A percentile compares a stretch with the other conserved stretches of the same genome.
Evolutionary conservation across 2,329 filamentous ascomycete species (phyloP).

Genomic region (Huntiella moniliformis): DNA sequence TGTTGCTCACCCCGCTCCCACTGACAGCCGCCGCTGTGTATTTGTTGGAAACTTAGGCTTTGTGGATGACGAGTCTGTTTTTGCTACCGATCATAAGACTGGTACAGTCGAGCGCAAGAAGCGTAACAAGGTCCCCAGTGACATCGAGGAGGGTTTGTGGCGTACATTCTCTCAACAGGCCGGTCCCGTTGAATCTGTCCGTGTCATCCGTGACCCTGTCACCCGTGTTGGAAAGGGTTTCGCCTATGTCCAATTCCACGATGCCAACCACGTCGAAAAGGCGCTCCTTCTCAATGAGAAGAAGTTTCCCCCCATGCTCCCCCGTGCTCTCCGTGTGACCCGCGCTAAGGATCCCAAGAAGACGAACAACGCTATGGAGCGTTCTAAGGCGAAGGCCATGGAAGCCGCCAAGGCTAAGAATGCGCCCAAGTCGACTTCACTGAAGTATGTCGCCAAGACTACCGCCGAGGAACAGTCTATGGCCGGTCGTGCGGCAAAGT

Average conservation of each 20-base stretch:
- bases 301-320: conserved; percentile 87
- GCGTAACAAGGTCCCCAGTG: conserved; percentile 55
- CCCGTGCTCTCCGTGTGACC: conserved; percentile 65
- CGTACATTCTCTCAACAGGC: conserved; percentile 51
- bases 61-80: conserved; percentile 70
- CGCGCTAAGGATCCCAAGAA: conserved; percentile 61
- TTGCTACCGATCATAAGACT: conserved; percentile 40
- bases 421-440: conserved; percentile 21
- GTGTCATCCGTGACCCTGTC: conserved; percentile 72
- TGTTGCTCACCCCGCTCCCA: conserved; percentile 66
- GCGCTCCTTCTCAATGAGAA: conserved; percentile 77
- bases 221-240: conserved; percentile 93
- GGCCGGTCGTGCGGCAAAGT: conserved; percentile 53
- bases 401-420: conserved; percentile 21
- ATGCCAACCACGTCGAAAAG: conserved; percentile 75
- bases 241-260: conserved; percentile 89
- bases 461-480: conserved; percentile 51
- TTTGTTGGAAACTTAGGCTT: conserved; percentile 96
- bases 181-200: conserved; percentile 79
- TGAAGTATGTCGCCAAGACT: conserved; percentile 49
- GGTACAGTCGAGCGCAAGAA: conserved; percentile 53
- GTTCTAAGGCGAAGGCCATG: conserved; percentile 17
- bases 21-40: conserved; percentile 75
- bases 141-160: conserved; percentile 89
- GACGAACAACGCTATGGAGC: conserved; percentile 33